Base-by-base conservation (phyloP, 805 yeast species). In the Metschnikowia picachoensis region DNA sequence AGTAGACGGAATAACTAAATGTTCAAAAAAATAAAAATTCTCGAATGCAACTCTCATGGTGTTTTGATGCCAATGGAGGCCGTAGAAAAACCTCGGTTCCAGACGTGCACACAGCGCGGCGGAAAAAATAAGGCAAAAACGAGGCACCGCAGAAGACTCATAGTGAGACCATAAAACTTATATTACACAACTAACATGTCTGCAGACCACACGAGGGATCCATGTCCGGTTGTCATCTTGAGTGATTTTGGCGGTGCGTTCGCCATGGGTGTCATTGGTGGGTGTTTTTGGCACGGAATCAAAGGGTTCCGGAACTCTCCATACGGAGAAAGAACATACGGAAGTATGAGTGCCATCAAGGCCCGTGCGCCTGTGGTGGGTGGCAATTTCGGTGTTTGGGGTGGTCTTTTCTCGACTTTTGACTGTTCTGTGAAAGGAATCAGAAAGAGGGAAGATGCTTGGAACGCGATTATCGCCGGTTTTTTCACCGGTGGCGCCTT, bases 331-430 rank as follows among this genome's bases (percentile, higher is more conserved):
- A 82, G 99, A 73, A 78, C 95, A 60, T 68, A 80, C 49, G 98
- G 99, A 46, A 87, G 96, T 16, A 64, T 92, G 45, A 76, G 87
- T 35, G 97, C 98, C 34, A 85, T 94, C 58, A 89, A 89, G 65
- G 88, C 97, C 43, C 80, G 99, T 68, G 98, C 97, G 2, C 99
- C 99, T 34, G 97, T 92, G 41, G 90, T 92, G 45, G 99, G 99
- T 56, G 99, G 99, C 63, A 94, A 94, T 70, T 92, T 94, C 62
- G 99, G 99, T 73, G 96, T 88, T 34, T 94, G 99, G 99, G 99
- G 99, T 77, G 99, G 99, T 50, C 74, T 94, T 59, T 94, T 94
- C 65, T 89, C 97, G 30, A 85, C 95, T 12, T 94, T 83, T 64
- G 99, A 94, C 70, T 94, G 99, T 76, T 79, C 91, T 13, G 95